These are phyloP conservation scores for Nicotiana tabacum DNA, from an alignment of 257 asterid species.

Conservation along the genomic window DNA sequence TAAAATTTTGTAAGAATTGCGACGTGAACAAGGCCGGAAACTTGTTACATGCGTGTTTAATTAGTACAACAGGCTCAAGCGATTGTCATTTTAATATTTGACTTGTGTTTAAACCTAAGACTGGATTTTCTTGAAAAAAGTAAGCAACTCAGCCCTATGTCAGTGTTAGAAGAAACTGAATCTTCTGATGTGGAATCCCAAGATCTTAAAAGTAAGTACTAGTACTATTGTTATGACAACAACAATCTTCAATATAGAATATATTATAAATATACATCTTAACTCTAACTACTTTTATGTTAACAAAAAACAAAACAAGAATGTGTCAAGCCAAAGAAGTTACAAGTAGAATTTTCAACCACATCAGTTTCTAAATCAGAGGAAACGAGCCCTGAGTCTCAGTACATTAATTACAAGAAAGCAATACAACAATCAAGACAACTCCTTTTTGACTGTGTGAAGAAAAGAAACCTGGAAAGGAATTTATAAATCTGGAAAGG, in stretches of 20 bases:
- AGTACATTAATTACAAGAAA: constrained; percentile 45
- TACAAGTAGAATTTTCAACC: constrained; percentile 24
- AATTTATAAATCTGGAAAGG: too few species aligned
- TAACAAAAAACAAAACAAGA: constrained; percentile 17
- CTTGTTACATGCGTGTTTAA: too few species aligned
- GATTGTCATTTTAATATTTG: too few species aligned
- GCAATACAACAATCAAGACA: constrained; percentile 37
- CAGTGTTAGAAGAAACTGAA: constrained; percentile 57
- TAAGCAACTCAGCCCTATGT: constrained; percentile 59
- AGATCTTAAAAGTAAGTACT: constrained; percentile 30
- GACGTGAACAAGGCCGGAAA: too few species aligned
- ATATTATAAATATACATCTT: neutral
- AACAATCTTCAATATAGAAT: neutral
- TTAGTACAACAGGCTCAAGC: too few species aligned
- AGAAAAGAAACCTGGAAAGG: neutral
- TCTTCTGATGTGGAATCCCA: constrained; percentile 34
- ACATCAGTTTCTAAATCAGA: neutral
- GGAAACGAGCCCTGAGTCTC: constrained; percentile 14
- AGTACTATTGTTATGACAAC: neutral
- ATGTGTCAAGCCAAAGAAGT: constrained; percentile 10
- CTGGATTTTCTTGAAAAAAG: constrained; percentile 21
- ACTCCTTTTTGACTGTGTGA: constrained; percentile 59
- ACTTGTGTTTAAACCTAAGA: neutral
- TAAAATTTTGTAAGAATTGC: too few species aligned
- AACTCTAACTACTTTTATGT: neutral